A percentile compares a stretch with the other conserved stretches of the same genome.
Evolutionary conservation across 768 basidiomycete genomes (phyloP).

Genomic region (Serendipita sp.): DNA sequence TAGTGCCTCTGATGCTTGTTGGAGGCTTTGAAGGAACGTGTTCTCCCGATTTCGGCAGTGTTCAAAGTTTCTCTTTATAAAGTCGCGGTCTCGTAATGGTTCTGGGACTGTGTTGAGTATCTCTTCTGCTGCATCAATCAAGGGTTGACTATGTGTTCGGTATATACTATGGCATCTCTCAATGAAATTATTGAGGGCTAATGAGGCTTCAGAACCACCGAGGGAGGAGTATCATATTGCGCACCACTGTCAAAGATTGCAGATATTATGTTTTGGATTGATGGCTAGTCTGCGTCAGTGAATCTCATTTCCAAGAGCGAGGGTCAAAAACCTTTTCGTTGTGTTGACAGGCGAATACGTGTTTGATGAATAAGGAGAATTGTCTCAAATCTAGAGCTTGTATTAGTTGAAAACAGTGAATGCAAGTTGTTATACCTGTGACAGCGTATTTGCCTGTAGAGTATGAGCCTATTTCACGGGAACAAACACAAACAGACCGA

Average conservation of each 20-base stretch:
- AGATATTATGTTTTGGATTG: conserved; percentile 56
- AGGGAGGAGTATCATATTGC: conserved; percentile 13
- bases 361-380: conserved; percentile 43
- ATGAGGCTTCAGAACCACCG: background rate
- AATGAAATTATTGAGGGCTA: conserved; percentile 43
- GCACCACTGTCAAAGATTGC: conserved; percentile 48
- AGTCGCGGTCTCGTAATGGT: background rate
- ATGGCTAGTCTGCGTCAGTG: conserved; percentile 30
- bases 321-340: conserved; percentile 54
- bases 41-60: background rate
- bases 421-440: conserved; percentile 19
- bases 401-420: background rate
- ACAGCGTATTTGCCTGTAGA: conserved; percentile 27
- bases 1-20: background rate
- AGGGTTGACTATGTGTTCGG: conserved; percentile 26
- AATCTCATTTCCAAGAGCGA: background rate
- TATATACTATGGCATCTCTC: conserved; percentile 32
- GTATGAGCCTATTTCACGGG: background rate
- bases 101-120: background rate
- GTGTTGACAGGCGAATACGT: conserved; percentile 56
- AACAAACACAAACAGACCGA: conserved; percentile 27
- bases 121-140: conserved; percentile 13
- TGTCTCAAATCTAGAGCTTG: conserved; percentile 28
- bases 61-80: background rate
- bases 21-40: background rate